phyloP scores from a whole-genome alignment of 169 alveolate species.

The Neospora caninum region DNA sequence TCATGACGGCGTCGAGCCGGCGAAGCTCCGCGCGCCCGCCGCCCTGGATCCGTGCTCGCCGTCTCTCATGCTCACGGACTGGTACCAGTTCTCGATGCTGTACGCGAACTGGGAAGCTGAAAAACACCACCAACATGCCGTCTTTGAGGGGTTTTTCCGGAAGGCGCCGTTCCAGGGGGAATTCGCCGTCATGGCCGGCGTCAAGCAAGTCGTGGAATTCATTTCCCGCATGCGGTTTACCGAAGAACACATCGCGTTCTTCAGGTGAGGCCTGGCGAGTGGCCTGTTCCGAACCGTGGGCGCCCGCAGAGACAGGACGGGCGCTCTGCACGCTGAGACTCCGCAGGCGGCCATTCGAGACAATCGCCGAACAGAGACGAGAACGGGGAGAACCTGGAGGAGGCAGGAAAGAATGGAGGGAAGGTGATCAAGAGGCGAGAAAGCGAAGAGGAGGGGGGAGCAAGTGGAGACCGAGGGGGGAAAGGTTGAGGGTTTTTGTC shows the following conservation, averaged over 20 bases:
- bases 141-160: constrained; percentile 87
- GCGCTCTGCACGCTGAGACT: no score
- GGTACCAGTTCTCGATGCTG: constrained; percentile 68
- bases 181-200: constrained; percentile 83
- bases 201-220: constrained; percentile 82
- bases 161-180: constrained; percentile 91
- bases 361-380: no score
- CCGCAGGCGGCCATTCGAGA: no score
- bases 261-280: constrained; percentile 67
- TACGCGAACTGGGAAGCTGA: constrained; percentile 70
- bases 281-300: neutral
- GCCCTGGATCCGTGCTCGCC: neutral
- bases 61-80: constrained; percentile 56
- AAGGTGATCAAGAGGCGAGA: no score
- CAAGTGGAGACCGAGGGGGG: no score
- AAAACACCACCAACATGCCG: constrained; percentile 83
- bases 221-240: constrained; percentile 81
- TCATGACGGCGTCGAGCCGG: neutral
- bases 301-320: no score
- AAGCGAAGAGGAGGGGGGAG: no score
- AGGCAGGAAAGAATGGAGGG: no score
- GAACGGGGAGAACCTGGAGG: neutral
- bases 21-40: neutral
- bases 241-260: constrained; percentile 79
- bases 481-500: no score